A percentile compares a stretch with the other conserved stretches of the same genome.
Conservation (phyloP, 1,139 yeast genomes). For the Yamadazyma trypodendri region DNA sequence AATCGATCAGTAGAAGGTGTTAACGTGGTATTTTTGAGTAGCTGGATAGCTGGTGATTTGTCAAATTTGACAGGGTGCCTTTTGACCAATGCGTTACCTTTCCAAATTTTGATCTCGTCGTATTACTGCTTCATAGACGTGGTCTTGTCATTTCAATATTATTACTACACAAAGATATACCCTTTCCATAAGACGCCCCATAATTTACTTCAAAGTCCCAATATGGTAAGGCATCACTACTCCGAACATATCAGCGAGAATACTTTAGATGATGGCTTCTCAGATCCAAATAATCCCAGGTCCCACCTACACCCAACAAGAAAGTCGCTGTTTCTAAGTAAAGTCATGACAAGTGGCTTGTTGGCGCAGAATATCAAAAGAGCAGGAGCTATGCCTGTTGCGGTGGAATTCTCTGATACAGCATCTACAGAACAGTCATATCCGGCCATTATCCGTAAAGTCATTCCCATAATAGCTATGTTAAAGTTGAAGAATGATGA, state of each 20-base stretch:
- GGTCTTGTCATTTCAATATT: constrained; percentile 61
- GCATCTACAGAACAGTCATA: background rate
- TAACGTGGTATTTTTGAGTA: constrained; percentile 64
- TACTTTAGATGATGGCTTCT: background rate
- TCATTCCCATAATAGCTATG: background rate
- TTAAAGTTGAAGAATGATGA: constrained; percentile 3
- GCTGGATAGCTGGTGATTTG: constrained; percentile 83
- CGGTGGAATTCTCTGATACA: background rate
- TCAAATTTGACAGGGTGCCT: constrained; percentile 74
- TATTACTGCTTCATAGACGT: constrained; percentile 74
- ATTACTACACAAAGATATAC: constrained; percentile 23
- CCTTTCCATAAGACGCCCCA: constrained; percentile 25
- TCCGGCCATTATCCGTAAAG: background rate
- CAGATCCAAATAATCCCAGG: background rate
- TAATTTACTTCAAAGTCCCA: constrained; percentile 25
- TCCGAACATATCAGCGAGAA: constrained; percentile 10
- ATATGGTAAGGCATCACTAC: constrained; percentile 16
- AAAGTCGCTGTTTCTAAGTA: constrained; percentile 4
- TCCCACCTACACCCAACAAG: background rate
- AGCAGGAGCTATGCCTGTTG: constrained; percentile 11
- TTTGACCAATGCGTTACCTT: constrained; percentile 68
- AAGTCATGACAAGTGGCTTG: constrained; percentile 11
- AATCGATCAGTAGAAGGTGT: constrained; percentile 80
- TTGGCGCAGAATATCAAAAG: constrained; percentile 9
- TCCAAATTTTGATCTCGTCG: constrained; percentile 67